Base-by-base conservation (phyloP, 768 basidiomycete species). In the Lactifluus subvellereus region DNA sequence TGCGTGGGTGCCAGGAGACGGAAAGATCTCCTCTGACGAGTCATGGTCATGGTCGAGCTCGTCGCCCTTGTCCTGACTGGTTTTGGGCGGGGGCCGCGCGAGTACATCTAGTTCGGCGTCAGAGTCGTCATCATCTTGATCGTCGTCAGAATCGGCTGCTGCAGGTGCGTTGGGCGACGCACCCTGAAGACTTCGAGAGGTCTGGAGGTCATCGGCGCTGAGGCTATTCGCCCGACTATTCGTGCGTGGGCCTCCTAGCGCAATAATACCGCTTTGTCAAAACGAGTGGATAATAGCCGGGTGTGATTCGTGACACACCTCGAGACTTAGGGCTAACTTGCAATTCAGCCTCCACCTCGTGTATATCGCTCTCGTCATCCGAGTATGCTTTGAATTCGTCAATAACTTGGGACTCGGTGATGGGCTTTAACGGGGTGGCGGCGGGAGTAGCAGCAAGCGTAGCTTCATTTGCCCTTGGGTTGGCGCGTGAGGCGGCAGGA, bases 281-380 rank as follows among this genome's bases (percentile, higher is more conserved):
- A 10, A 50, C 27, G 14, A 22, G 35, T 14, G 11, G 7, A 53
- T 45, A 27, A 20, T 30, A 18, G n/a, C 16, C 3, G 7, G 35
- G 20, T 40, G 30, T 9, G 45, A 50, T 13, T 22, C 11, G 49
- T 9, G 22, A 55, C 50, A 7, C 27, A 64, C 58, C 58, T 50
- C 20, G 20, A 42, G 43, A 35, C 18, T 6, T 16, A 5, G 8
- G n/a, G 3, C 38, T 42, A 10, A 22, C 11, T 2, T 16, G 47
- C 62, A 64, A 60, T 22, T 64, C 43, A 2, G 33, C 54, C 42
- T 64, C 59, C 8, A 64, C 63, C 27, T 64, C 58, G 16, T 64
- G 38, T 59, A 60, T 54, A 9, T 64, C 63, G 35, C 11, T 5
- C 33, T 64, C 61, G 2, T 63, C 63, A 40, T 45, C 48, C 33